Conservation (phyloP, 2,329 filamentous ascomycete genomes). For the Teratosphaeria pseudoeucalypti region DNA sequence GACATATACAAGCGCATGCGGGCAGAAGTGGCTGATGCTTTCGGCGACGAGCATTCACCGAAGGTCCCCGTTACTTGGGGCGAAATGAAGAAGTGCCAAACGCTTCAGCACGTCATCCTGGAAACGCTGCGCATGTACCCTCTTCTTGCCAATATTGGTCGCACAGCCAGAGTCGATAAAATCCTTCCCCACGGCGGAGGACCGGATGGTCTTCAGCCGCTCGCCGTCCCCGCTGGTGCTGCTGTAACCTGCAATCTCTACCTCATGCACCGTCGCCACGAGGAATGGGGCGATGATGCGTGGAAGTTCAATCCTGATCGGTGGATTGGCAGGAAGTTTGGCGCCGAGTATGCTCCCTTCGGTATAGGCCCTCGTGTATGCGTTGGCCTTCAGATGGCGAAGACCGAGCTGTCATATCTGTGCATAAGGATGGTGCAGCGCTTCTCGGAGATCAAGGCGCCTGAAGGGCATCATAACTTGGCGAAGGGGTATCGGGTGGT, state of each 20-base stretch:
- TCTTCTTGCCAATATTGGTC: slow-evolving; percentile 37
- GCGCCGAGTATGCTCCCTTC: slow-evolving; percentile 10
- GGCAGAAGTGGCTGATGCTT: slow-evolving; percentile 11
- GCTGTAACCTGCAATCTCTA: slow-evolving; percentile 35
- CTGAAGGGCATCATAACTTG: slow-evolving; percentile 10
- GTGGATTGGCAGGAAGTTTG: slow-evolving; percentile 14
- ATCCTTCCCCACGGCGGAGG: slow-evolving; percentile 37
- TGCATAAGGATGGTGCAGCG: slow-evolving; percentile 10
- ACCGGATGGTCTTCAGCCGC: slow-evolving; percentile 29
- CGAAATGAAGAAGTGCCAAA: slow-evolving; percentile 13
- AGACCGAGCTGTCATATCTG: slow-evolving; percentile 12
- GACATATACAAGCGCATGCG: slow-evolving; percentile 18
- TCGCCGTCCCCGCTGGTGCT: slow-evolving; percentile 31
- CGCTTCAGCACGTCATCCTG: slow-evolving; percentile 35
- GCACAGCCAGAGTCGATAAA: slow-evolving; percentile 33
- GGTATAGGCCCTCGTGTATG: slow-evolving; percentile 16
- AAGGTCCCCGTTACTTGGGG: slow-evolving; percentile 9
- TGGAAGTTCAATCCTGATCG: slow-evolving; percentile 33
- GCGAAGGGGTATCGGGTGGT: slow-evolving; percentile 12
- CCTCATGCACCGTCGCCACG: slow-evolving; percentile 38
- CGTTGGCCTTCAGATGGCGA: slow-evolving; percentile 9
- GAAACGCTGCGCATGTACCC: slow-evolving; percentile 36
- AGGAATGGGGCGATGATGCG: slow-evolving; percentile 38
- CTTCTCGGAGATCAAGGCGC: slow-evolving; percentile 8
- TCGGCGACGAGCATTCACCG: slow-evolving; percentile 31